These are phyloP conservation scores for Schizosaccharomyces versatilis DNA, from an alignment of 1,139 yeast genomes.

Conservation along the genomic window DNA sequence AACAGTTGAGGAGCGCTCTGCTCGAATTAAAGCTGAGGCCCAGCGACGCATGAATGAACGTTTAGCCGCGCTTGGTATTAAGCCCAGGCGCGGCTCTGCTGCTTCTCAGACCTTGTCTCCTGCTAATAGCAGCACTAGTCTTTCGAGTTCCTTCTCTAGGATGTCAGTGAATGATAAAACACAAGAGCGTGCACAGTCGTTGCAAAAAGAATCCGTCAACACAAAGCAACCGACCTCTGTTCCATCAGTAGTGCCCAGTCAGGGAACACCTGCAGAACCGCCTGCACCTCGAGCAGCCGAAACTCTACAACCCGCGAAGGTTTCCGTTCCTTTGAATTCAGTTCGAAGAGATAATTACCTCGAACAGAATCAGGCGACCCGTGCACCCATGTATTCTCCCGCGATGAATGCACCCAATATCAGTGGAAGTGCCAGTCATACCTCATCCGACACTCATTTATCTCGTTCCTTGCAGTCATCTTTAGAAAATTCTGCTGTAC, in stretches of 20 bases:
- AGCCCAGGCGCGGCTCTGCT: slow-evolving; percentile 19
- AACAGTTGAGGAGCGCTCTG: slow-evolving; percentile 43
- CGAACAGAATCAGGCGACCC: neutral
- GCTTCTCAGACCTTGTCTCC: neutral
- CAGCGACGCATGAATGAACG: slow-evolving; percentile 74
- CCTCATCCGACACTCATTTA: neutral
- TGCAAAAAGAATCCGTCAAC: neutral
- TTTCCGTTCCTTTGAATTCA: neutral
- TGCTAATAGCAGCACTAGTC: slow-evolving; percentile 4
- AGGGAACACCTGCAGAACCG: neutral
- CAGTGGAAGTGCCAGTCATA: neutral
- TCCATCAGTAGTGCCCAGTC: neutral
- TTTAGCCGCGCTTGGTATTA: slow-evolving; percentile 63
- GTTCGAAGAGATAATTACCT: neutral
- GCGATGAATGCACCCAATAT: neutral
- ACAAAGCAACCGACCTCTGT: neutral
- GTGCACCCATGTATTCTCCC: no score
- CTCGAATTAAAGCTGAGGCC: slow-evolving; percentile 75
- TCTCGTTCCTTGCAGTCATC: no score
- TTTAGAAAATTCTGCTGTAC: no score
- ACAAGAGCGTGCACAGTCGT: slow-evolving; percentile 3
- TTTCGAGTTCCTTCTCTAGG: neutral
- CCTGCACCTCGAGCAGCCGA: neutral
- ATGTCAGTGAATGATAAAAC: slow-evolving; percentile 2
- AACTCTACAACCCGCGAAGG: neutral